Evolutionary conservation across 202 grass and related monocot species (phyloP).

Genomic region (Hordeum pubiflorum): DNA sequence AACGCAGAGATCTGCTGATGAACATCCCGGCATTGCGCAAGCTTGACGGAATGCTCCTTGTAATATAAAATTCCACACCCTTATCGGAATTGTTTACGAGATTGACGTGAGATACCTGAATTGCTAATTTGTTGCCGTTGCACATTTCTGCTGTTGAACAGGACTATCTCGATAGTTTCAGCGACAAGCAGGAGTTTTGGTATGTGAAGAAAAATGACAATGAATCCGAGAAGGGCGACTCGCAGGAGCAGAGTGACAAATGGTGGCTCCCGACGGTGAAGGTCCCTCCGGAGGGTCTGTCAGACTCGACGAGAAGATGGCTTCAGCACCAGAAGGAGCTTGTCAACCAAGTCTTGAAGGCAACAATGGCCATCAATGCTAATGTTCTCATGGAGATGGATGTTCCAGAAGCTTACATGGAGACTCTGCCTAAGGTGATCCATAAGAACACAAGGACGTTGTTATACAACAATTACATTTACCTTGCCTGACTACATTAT

Average conservation of each 20-base stretch:
- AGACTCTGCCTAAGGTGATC: constrained; percentile 75
- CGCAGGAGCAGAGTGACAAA: constrained; percentile 54
- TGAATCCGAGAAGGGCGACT: constrained; percentile 38
- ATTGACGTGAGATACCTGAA: neutral
- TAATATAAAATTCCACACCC: constrained; percentile 25
- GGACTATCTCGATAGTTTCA: constrained; percentile 69
- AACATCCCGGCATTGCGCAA: constrained; percentile 78
- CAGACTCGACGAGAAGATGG: constrained; percentile 46
- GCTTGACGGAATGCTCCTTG: constrained; percentile 83
- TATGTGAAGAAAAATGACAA: constrained; percentile 54
- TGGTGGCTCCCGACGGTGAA: constrained; percentile 83
- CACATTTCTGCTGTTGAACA: constrained; percentile 6
- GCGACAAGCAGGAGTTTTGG: constrained; percentile 67
- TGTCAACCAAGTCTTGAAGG: constrained; percentile 77
- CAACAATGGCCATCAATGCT: constrained; percentile 88
- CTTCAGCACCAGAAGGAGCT: constrained; percentile 69
- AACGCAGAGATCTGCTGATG: constrained; percentile 78
- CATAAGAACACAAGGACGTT: neutral
- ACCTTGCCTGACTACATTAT: neutral
- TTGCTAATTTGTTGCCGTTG: neutral
- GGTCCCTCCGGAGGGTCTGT: constrained; percentile 65
- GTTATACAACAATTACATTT: neutral
- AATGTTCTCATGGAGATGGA: constrained; percentile 88
- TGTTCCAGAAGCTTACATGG: constrained; percentile 75
- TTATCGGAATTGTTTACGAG: neutral